phyloP scores from a whole-genome alignment of 108 stramenopile genomes.

The Fistulifera pelliculosa region DNA sequence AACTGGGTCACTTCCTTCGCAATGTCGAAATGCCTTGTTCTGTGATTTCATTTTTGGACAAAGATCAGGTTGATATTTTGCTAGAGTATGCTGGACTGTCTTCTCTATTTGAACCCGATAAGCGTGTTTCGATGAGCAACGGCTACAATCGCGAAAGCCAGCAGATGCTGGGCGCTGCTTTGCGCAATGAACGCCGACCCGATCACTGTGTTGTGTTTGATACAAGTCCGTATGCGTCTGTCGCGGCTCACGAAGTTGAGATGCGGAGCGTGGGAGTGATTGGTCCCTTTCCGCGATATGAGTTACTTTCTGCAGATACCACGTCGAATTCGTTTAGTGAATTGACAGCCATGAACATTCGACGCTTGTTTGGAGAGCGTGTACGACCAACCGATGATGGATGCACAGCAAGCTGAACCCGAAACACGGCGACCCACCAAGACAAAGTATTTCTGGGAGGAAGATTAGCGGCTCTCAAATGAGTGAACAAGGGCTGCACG shows the following conservation, averaged over 20 bases:
- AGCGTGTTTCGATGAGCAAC: slow-evolving; percentile 32
- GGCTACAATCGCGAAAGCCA: slow-evolving; percentile 39
- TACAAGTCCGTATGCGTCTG: slow-evolving; percentile 41
- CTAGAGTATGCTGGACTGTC: slow-evolving; percentile 48
- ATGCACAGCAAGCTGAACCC: slow-evolving; percentile 13
- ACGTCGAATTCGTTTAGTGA: slow-evolving; percentile 30
- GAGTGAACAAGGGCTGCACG: neutral
- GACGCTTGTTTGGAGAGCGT: slow-evolving; percentile 42
- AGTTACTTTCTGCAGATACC: slow-evolving; percentile 58
- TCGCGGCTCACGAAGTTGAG: slow-evolving; percentile 52
- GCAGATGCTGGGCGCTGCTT: slow-evolving; percentile 52
- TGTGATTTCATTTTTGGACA: slow-evolving; percentile 48
- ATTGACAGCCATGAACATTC: slow-evolving; percentile 45
- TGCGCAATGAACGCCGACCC: slow-evolving; percentile 63
- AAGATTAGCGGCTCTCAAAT: slow-evolving; percentile 11
- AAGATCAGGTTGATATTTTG: slow-evolving; percentile 42
- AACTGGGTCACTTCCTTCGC: slow-evolving; percentile 56
- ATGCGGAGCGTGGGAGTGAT: slow-evolving; percentile 63
- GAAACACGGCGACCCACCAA: slow-evolving; percentile 11
- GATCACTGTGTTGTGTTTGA: slow-evolving; percentile 74
- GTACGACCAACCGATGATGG: slow-evolving; percentile 34
- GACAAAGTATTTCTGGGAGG: slow-evolving; percentile 16
- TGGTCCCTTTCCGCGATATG: slow-evolving; percentile 59
- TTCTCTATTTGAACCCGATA: slow-evolving; percentile 49
- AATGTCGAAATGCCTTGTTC: slow-evolving; percentile 70